Evolutionary conservation across 192 early-diverging fungal species (phyloP).

Genomic region (Backusella parvicylindrica): DNA sequence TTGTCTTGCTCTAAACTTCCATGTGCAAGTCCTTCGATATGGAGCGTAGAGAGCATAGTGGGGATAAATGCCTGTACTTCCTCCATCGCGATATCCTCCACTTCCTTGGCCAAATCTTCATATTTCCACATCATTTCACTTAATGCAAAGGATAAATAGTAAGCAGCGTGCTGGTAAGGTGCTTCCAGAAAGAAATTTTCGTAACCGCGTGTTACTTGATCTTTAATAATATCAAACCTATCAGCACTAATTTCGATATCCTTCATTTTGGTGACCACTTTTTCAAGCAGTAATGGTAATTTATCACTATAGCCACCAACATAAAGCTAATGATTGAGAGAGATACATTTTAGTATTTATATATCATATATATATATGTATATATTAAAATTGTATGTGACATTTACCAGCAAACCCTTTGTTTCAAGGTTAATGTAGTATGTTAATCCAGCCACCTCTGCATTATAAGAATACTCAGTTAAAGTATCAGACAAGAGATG

Average conservation of each 20-base stretch:
- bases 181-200: conserved; percentile 65
- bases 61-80: conserved; percentile 66
- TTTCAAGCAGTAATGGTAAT: conserved; percentile 58
- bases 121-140: conserved; percentile 70
- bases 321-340: conserved; percentile 49
- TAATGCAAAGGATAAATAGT: conserved; percentile 57
- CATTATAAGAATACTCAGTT: conserved; percentile 41
- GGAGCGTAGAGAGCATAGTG: conserved; percentile 56
- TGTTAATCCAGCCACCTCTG: conserved; percentile 54
- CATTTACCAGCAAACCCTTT: conserved; percentile 53
- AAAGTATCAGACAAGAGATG: conserved; percentile 37
- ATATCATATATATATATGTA: too few relatives aligned
- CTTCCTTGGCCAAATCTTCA: conserved; percentile 63
- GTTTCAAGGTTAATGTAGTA: conserved; percentile 47
- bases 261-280: conserved; percentile 62
- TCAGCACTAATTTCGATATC: conserved; percentile 48
- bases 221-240: conserved; percentile 71
- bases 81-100: conserved; percentile 56
- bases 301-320: conserved; percentile 86
- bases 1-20: conserved; percentile 67
- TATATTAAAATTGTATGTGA: conserved; percentile 41
- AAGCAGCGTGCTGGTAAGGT: conserved; percentile 66
- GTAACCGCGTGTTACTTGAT: conserved; percentile 58
- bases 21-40: conserved; percentile 74
- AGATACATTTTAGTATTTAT: conserved; percentile 58